Conservation (phyloP, 192 early-diverging fungal genomes). For the Spizellomyces punctatus region DNA sequence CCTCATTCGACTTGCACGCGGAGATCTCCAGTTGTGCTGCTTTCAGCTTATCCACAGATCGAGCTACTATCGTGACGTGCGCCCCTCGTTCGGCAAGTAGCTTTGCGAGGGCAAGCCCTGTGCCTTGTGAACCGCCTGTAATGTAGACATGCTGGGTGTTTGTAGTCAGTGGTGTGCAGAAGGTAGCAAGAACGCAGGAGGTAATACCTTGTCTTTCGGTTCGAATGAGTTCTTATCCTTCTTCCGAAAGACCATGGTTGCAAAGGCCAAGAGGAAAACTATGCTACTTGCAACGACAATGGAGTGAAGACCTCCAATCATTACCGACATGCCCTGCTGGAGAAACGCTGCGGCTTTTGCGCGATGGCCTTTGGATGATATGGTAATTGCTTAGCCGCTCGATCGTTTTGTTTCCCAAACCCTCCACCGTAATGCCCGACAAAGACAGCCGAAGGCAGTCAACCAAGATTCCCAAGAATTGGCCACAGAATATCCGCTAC, state of each 20-base stretch:
- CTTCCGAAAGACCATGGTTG: slow-evolving; percentile 19
- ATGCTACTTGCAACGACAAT: slow-evolving; percentile 8
- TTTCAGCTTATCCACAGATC: slow-evolving; percentile 36
- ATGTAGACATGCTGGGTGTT: slow-evolving; percentile 40
- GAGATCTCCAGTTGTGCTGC: slow-evolving; percentile 26
- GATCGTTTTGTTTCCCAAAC: no score
- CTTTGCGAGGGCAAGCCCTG: slow-evolving; percentile 41
- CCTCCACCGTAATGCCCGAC: no score
- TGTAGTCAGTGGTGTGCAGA: no score
- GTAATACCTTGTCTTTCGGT: slow-evolving; percentile 15
- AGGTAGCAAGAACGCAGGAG: not conserved
- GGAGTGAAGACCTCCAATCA: not conserved
- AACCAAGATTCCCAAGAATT: not conserved
- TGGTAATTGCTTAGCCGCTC: no score
- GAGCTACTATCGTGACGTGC: slow-evolving; percentile 51
- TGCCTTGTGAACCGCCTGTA: slow-evolving; percentile 51
- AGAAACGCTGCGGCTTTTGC: no score
- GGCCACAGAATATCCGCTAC: not conserved
- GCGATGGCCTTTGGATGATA: no score
- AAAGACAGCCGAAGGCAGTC: no score
- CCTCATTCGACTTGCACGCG: not conserved
- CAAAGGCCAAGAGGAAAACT: slow-evolving; percentile 6
- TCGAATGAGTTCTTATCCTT: slow-evolving; percentile 7
- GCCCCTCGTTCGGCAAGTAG: slow-evolving; percentile 40
- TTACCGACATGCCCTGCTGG: no score